Conservation (phyloP, 805 yeast species). For the Yarrowia sp. region DNA sequence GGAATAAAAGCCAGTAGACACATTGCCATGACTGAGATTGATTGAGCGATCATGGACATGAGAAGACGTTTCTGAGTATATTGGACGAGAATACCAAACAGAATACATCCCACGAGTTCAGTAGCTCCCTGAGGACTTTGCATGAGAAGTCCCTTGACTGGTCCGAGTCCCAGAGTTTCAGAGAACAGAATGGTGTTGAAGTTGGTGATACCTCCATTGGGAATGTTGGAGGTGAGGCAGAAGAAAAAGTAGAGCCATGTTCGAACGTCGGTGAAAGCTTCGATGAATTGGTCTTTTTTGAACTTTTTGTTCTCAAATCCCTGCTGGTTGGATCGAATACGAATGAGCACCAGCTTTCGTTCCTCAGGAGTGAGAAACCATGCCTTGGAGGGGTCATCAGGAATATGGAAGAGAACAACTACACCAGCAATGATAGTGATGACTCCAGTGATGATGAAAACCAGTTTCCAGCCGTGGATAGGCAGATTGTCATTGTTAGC, state of each 20-base stretch:
- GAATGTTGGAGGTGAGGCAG: constrained; percentile 4
- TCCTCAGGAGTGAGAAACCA: constrained; percentile 6
- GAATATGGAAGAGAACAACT: not conserved
- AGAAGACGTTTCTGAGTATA: constrained; percentile 11
- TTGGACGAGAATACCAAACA: constrained; percentile 2
- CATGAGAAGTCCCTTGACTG: not conserved
- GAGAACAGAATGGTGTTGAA: constrained; percentile 17
- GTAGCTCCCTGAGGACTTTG: constrained; percentile 9
- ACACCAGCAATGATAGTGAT: constrained; percentile 6
- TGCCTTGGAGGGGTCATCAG: constrained; percentile 15
- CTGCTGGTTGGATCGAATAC: constrained; percentile 20
- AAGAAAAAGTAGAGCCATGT: constrained; percentile 24
- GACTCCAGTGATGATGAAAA: constrained; percentile 17
- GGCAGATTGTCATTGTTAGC: constrained; percentile 1
- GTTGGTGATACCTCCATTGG: constrained; percentile 26
- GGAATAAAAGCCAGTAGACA: constrained; percentile 7
- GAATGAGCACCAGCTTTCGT: not conserved
- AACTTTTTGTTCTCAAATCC: constrained; percentile 19
- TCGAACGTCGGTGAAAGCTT: constrained; percentile 8
- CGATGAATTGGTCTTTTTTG: constrained; percentile 6
- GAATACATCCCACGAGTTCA: not conserved
- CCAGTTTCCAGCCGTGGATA: constrained; percentile 8
- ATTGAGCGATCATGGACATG: constrained; percentile 2
- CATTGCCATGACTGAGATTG: not conserved
- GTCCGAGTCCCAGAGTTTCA: constrained; percentile 3